Conservation (phyloP, 2,329 filamentous ascomycete species). For the Sporothrix protearum region DNA sequence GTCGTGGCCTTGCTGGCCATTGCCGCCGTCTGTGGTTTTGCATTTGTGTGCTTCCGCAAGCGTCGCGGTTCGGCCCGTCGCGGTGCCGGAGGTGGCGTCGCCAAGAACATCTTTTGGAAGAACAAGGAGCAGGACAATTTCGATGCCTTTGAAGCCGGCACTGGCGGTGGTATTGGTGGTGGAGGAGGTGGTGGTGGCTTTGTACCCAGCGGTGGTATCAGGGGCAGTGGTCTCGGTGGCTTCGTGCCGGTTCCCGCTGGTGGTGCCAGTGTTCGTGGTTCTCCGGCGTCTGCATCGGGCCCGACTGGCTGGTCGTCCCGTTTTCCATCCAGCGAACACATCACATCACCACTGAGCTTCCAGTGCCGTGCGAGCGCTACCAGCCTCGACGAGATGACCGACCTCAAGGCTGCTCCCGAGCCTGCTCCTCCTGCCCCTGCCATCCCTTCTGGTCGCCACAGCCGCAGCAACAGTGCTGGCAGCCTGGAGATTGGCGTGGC, state of each 20-base stretch:
- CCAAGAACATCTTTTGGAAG: slow-evolving; percentile 4
- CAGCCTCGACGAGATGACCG: background rate
- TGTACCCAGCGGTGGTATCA: slow-evolving; percentile 5
- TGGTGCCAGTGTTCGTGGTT: background rate
- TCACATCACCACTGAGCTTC: slow-evolving; percentile 22
- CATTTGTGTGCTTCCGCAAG: slow-evolving; percentile 47
- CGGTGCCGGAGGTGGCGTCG: slow-evolving; percentile 31
- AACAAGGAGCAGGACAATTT: slow-evolving; percentile 10
- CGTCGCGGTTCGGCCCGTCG: slow-evolving; percentile 38
- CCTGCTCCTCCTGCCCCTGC: background rate
- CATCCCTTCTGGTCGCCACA: background rate
- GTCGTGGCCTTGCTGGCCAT: slow-evolving; percentile 41
- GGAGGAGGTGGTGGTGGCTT: slow-evolving; percentile 23
- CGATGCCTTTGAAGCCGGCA: slow-evolving; percentile 17
- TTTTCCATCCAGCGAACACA: slow-evolving; percentile 15
- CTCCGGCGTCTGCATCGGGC: background rate
- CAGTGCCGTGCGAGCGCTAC: slow-evolving; percentile 19
- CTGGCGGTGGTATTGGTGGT: slow-evolving; percentile 11
- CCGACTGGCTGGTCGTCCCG: slow-evolving; percentile 4
- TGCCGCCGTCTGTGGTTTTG: slow-evolving; percentile 39
- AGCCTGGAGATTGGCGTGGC: background rate
- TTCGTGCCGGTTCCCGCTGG: background rate
- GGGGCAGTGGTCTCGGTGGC: background rate
- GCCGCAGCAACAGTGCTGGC: background rate
- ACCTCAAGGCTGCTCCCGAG: background rate